Base-by-base conservation (phyloP, 75 land plant genomes). In the Sequoiadendron giganteum region DNA sequence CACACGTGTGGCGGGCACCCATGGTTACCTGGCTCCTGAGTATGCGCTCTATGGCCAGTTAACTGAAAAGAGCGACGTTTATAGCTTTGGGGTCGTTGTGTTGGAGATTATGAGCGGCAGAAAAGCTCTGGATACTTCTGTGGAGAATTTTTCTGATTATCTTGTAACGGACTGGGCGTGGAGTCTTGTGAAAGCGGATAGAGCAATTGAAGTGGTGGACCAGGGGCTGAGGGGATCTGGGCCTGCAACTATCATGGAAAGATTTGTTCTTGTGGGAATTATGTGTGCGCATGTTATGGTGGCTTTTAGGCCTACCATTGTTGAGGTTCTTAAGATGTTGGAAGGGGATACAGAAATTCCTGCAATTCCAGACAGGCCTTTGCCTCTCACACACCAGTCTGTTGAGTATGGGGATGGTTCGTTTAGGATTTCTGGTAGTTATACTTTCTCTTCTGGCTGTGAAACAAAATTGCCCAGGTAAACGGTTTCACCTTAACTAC, bases 261-360 rank as follows among this genome's bases (percentile, higher is more conserved):
- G 55, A 3, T 89, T 87, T 48, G 83, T 91, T 49, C 38, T 87
- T 18, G 86, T 90, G 86, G 92, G 88, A 32, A 83, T 91, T 28
- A 28, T 91, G 87, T 91, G 92, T 47, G 92, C 92, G 7, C 92
- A 90, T 90, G 86, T 87, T 34, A 86, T 86, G 86, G 92, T 91
- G 49, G 91, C 91, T 1, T 91, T 61, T 76, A 43, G 92, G 86
- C 92, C 92, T 16, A 90, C 48, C 38, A 91, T 91, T 70, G 81
- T 36, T 25, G 76, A 79, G 45, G 92, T 85, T 9, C 25, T 91
- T 43, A 83, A 88, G 39, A 91, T 91, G 89, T 42, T 91, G 76
- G 89, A 90, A 86, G 85, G 88, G 3, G 83, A 90, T n/a, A 48
- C 19, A 21, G 86, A 82, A 28, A 42, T 90, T 42, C 91, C 92